A percentile compares a stretch with the other conserved stretches of the same genome.
Conservation (phyloP, 441 rosid species). For the Bocquillonia castaneifolia region DNA sequence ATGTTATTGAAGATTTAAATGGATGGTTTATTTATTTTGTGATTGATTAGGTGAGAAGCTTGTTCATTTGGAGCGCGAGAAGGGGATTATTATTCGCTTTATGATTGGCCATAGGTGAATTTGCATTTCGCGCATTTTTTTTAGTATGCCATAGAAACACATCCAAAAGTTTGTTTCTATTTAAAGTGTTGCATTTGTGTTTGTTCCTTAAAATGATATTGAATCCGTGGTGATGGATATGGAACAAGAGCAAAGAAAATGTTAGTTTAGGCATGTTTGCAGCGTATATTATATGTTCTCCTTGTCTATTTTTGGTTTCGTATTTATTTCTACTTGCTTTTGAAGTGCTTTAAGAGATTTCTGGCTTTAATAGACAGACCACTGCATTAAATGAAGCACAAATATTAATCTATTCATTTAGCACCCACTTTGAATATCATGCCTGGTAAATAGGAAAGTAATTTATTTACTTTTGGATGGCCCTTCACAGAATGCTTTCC, state of each 20-base stretch:
- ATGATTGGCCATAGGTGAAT: slow-evolving; percentile 94
- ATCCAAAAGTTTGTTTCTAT: not conserved
- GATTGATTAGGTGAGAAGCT: slow-evolving; percentile 65
- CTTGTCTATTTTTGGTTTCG: not conserved
- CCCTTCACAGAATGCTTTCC: not conserved
- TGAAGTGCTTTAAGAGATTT: not conserved
- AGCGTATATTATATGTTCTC: not conserved
- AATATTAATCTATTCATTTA: not conserved
- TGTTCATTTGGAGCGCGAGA: slow-evolving; percentile 67
- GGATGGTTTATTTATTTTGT: not conserved
- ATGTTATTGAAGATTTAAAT: slow-evolving; percentile 8
- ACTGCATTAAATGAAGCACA: not conserved
- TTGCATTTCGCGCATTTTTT: not conserved
- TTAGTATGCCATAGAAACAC: not conserved
- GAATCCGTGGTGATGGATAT: not conserved
- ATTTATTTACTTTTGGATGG: not conserved
- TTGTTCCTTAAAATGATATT: not conserved
- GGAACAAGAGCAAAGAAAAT: not conserved
- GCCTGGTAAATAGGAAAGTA: not conserved
- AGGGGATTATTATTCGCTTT: slow-evolving; percentile 80
- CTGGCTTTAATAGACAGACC: not conserved
- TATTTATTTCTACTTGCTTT: not conserved
- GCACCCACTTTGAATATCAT: not conserved
- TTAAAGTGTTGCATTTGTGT: not conserved
- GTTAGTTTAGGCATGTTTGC: not conserved